Evolutionary conservation across 257 asterid genomes (phyloP), one percentile per base, ranked within the genome.

Genomic region (Leonotis leonurus): DNA sequence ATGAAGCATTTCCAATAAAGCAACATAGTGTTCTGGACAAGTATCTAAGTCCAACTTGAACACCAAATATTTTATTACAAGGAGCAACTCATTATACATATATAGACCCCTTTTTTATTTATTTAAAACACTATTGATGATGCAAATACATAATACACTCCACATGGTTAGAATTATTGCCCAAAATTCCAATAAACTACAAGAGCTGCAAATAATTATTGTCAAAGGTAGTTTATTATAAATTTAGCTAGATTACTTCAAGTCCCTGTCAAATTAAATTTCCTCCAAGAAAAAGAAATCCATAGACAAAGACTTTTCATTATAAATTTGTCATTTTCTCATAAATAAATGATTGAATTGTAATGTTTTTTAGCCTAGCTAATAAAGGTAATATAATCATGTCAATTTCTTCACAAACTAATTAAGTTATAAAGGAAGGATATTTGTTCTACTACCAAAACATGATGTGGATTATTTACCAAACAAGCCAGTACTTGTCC

Each of bases 131-230:
- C 12, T 41, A 58, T 67, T 25, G 32, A 48, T 62, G 67, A 51
- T 66, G 56, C 68, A 73, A 32, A 48, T 29, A 32, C 72, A 50
- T 58, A 33, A 3, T n/a, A 64, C 73, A 52, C 67, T 60, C 56
- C 83, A 78, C 80, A 74, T 78, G 83, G 61, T 40, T 70, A 56
- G 51, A 61, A 70, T 73, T 53, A 74, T 74, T 71, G 70, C 64
- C 11, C 56, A n/a, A 70, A 52, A 66, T 50, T 55, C 56, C 13
- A 22, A 40, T 50, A 36, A 57, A n/a, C 21, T 44, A 29, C 11
- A 35, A 54, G 6, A 12, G 6, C 32, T 12, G 12, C 24, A 1
- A 11, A 24, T 1, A 68, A 64, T 51, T 24, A 52, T 51, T 53
- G 54, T 21, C 43, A 26, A 53, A n/a, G n/a, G n/a, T n/a, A n/a